phyloP scores from a whole-genome alignment of 257 asterid genomes.

The Avicennia marina region DNA sequence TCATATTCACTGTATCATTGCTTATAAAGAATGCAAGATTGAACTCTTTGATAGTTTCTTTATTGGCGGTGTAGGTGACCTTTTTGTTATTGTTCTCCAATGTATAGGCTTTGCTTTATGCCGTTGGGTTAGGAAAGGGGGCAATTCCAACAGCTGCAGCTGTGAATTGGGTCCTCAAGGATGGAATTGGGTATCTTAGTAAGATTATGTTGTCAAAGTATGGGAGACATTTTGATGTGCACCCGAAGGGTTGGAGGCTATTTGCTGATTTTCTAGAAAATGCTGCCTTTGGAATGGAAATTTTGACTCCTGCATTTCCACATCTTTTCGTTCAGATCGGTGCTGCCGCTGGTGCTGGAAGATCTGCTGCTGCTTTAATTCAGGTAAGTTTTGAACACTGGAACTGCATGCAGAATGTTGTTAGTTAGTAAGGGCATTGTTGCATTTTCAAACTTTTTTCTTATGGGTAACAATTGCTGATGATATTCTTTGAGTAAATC shows the following conservation, averaged over 20 bases:
- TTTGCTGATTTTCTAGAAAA: slow-evolving; percentile 91
- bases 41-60: slow-evolving; percentile 1
- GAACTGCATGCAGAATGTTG: neutral
- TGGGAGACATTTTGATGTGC: slow-evolving; percentile 95
- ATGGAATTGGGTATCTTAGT: slow-evolving; percentile 93
- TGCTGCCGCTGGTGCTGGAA: slow-evolving; percentile 93
- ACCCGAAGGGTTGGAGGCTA: slow-evolving; percentile 97
- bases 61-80: slow-evolving; percentile 13
- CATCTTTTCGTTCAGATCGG: slow-evolving; percentile 96
- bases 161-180: slow-evolving; percentile 95
- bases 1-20: no score
- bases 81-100: slow-evolving; percentile 6
- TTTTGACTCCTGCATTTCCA: slow-evolving; percentile 90
- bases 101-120: slow-evolving; percentile 82
- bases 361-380: slow-evolving; percentile 91
- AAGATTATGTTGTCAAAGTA: slow-evolving; percentile 84
- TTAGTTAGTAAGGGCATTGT: neutral
- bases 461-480: neutral
- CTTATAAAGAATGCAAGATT: slow-evolving; percentile 3
- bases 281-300: slow-evolving; percentile 96
- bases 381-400: slow-evolving; percentile 45
- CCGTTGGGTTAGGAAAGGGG: slow-evolving; percentile 96
- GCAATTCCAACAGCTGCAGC: slow-evolving; percentile 99
- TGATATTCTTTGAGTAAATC: neutral
- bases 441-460: neutral